phyloP scores from a whole-genome alignment of 768 basidiomycete genomes.

The Lactifluus piperatus region DNA sequence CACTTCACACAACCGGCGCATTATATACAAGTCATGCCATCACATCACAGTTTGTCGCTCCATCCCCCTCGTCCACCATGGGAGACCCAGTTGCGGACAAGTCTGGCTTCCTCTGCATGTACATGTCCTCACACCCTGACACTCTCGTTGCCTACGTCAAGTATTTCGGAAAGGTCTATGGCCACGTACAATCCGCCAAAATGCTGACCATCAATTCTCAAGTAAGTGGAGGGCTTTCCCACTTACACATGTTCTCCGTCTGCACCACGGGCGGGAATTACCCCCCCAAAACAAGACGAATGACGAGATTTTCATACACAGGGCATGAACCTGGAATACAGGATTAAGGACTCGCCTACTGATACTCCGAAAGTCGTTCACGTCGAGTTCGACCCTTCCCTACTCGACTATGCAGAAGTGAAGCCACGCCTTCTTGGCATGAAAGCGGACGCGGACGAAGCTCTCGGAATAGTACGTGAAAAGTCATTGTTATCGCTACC shows the following conservation, averaged over 20 bases:
- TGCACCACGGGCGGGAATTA: neutral
- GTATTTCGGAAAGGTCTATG: constrained; percentile 57
- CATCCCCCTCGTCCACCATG: constrained; percentile 32
- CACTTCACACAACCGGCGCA: too few relatives aligned
- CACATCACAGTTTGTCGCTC: too few relatives aligned
- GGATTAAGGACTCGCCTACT: constrained; percentile 37
- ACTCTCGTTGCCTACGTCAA: constrained; percentile 80
- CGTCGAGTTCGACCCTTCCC: constrained; percentile 61
- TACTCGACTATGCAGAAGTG: constrained; percentile 70
- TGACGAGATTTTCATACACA: constrained; percentile 22
- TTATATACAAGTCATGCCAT: too few relatives aligned
- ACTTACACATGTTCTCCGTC: too few relatives aligned
- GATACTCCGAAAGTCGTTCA: constrained; percentile 38
- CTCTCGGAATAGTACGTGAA: constrained; percentile 62
- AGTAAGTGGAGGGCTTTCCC: too few relatives aligned
- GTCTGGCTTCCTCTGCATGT: constrained; percentile 69
- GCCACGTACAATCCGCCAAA: constrained; percentile 49
- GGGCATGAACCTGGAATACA: constrained; percentile 67
- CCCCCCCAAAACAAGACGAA: neutral
- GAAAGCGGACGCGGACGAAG: constrained; percentile 74
- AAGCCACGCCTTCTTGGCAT: constrained; percentile 72
- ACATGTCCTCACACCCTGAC: constrained; percentile 80
- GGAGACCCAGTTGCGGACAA: constrained; percentile 68
- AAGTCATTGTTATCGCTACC: neutral
- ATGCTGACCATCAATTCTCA: constrained; percentile 65